Evolutionary conservation across 345 rosid species (phyloP).

Genomic region (Eucalyptus marginata): DNA sequence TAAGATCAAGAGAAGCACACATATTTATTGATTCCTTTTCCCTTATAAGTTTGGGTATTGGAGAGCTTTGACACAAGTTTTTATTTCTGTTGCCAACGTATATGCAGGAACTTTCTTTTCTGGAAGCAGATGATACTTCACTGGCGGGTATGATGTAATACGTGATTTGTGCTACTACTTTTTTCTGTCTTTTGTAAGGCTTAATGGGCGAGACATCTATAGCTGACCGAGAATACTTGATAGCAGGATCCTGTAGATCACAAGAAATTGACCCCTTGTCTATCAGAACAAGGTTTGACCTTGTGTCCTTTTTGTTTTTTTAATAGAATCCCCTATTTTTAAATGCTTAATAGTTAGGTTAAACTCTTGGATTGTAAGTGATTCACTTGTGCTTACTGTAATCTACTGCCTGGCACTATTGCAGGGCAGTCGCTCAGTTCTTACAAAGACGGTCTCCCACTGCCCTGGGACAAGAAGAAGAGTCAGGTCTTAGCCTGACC

Average conservation of each 20-base stretch:
- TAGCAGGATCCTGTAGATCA: conserved; percentile 37
- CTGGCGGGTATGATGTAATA: conserved; percentile 29
- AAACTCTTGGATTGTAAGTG: background rate
- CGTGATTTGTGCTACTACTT: background rate
- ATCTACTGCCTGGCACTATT: background rate
- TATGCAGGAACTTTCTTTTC: conserved; percentile 61
- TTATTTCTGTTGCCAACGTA: background rate
- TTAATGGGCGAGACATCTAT: background rate
- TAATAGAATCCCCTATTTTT: background rate
- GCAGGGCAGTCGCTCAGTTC: conserved; percentile 73
- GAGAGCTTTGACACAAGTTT: background rate
- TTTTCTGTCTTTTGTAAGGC: background rate
- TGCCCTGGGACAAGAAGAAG: conserved; percentile 11
- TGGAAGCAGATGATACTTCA: conserved; percentile 41
- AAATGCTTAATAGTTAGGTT: background rate
- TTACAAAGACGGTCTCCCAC: conserved; percentile 37
- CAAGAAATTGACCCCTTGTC: conserved; percentile 41
- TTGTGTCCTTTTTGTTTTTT: background rate
- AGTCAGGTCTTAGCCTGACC: conserved; percentile 42
- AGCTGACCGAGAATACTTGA: background rate
- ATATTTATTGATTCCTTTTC: background rate
- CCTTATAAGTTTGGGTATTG: background rate
- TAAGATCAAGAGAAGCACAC: background rate
- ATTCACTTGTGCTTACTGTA: background rate
- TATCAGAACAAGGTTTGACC: conserved; percentile 61